These are phyloP conservation scores for Cutaneotrichosporon cavernicola DNA, from an alignment of 1,284 basidiomycete genomes.

Conservation along the genomic window DNA sequence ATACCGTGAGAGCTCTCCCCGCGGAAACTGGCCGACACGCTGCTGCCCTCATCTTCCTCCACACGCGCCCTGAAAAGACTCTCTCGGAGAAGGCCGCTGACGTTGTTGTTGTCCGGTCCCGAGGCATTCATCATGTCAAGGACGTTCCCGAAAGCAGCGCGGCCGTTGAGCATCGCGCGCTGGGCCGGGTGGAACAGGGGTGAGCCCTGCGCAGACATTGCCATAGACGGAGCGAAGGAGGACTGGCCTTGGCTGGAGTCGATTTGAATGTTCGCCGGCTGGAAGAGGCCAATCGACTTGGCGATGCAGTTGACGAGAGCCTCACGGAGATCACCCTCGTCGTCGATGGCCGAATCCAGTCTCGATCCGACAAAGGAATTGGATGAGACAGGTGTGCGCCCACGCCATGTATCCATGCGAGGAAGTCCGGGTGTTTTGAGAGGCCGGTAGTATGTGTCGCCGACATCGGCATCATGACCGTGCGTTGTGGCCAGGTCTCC, in stretches of 20 bases:
- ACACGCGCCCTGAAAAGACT: constrained; percentile 70
- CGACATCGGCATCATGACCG: constrained; percentile 32
- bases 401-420: constrained; percentile 43
- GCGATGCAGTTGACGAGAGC: constrained; percentile 97
- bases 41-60: constrained; percentile 63
- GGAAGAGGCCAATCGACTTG: constrained; percentile 92
- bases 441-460: constrained; percentile 46
- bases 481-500: constrained; percentile 59
- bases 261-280: constrained; percentile 59
- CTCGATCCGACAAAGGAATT: background rate
- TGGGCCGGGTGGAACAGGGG: constrained; percentile 42
- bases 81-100: constrained; percentile 56
- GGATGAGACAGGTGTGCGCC: constrained; percentile 3
- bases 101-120: constrained; percentile 57
- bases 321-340: constrained; percentile 72
- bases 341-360: constrained; percentile 27
- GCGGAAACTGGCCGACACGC: constrained; percentile 59
- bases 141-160: constrained; percentile 75
- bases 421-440: constrained; percentile 47
- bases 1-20: constrained; percentile 49
- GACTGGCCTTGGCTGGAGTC: constrained; percentile 17
- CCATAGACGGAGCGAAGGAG: constrained; percentile 32
- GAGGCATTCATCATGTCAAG: constrained; percentile 64
- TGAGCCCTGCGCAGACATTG: constrained; percentile 47
- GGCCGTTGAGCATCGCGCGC: constrained; percentile 54